Base-by-base conservation (phyloP, 108 stramenopile genomes). In the Cyclotella sp. region DNA sequence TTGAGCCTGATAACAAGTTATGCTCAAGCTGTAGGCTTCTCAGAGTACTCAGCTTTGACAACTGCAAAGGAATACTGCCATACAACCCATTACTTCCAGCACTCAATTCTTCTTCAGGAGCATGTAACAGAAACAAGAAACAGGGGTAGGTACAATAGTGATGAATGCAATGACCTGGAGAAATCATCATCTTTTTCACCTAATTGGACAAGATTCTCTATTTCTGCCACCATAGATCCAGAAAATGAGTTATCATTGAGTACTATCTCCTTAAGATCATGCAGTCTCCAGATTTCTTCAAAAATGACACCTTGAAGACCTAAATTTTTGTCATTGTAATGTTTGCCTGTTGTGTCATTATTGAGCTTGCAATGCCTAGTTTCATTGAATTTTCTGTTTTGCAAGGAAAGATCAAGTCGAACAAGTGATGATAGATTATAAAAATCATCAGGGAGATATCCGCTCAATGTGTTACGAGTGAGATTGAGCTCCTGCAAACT, bases 401-500 rank as follows among this genome's bases (percentile, higher is more conserved):
- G n/a, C n/a, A n/a, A n/a, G n/a, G n/a, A n/a, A n/a, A n/a, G n/a
- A n/a, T n/a, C n/a, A n/a, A n/a, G n/a, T n/a, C n/a, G n/a, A n/a
- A n/a, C n/a, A n/a, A n/a, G n/a, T n/a, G n/a, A n/a, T n/a, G n/a
- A 47, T 45, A 70, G 27, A 53, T 71, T 55, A 29, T 46, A 49
- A 28, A 83, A 42, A 22, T 74, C 72, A 45, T 12, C 42, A 34
- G 82, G 76, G 1, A 59, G 15, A 1, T 39, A 53, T 42, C 85
- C 87, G 8, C 43, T 75, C 0, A 88, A 26, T 5, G 29, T 15
- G 61, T 88, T 88, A 58, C 70, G 21, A 19, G 63, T 29, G 9
- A 83, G n/a, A 27, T 68, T 34, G 41, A 77, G 46, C 47, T 58
- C 52, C n/a, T 54, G 54, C 43, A 90, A 57, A 12, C 21, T 57